Evolutionary conservation across 805 yeast species (phyloP), one percentile per base, ranked within the genome.

Genomic region (Saturnispora hagleri): DNA sequence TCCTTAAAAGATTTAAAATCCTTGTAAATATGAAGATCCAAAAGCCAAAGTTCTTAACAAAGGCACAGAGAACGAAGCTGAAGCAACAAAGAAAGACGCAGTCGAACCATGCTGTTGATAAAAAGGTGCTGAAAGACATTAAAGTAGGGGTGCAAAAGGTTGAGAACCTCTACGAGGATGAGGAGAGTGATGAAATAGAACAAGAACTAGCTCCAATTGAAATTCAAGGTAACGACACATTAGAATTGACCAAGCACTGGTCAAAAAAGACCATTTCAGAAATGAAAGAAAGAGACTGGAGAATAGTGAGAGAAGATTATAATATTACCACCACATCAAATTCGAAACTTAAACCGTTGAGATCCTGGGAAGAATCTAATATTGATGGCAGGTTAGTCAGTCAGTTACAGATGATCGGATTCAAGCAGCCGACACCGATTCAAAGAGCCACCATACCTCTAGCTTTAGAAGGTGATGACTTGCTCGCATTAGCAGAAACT

Each of bases 401-500:
- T 1, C 63, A 72, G 6, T 52, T 83, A 2, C 57, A 59, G 0
- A 43, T 62, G 0, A 61, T 69, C 5, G 74, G 77, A 0, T 89
- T 79, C 60, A 55, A 58, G 1, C 79, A 77, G 8, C 98, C 98
- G 3, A 86, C 97, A 0, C 93, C 98, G 0, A 85, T 93, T 53
- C 99, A 91, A 64, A 70, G 97, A 55, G 93, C 95, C 0, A 76
- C 97, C 0, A 80, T 91, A 4, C 97, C 97, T 0, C 69, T 83
- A 26, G 82, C 84, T 0, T 59, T 82, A 22, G 63, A 70, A 0
- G 70, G 75, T 3, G 67, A 79, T 24, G 97, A 91, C 64, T 72
- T 87, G 2, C 73, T 90, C 20, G 98, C 96, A 13, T 77, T 90
- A n/a, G 97, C 98, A 0, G 89, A 89, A 58, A 91, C 99, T 0